These are phyloP conservation scores for Aspergillus tanneri DNA, from an alignment of 2,329 filamentous ascomycete genomes.

Conservation along the genomic window DNA sequence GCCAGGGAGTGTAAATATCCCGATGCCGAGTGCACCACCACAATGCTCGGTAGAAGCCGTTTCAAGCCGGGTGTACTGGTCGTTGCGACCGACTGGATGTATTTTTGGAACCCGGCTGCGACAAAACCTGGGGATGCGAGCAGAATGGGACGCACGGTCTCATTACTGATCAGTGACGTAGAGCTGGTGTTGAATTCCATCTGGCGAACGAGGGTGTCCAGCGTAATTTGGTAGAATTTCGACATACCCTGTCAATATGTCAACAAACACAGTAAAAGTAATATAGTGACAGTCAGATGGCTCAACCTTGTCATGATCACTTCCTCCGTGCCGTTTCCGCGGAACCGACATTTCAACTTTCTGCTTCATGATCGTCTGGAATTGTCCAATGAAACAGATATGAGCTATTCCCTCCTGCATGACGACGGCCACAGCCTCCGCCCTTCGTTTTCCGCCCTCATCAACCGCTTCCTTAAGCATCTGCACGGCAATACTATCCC, in stretches of 20 bases:
- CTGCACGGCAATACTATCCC: conserved; percentile 84
- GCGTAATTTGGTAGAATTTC: conserved; percentile 74
- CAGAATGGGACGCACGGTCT: conserved; percentile 61
- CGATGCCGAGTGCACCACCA: conserved; percentile 78
- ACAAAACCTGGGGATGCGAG: conserved; percentile 88
- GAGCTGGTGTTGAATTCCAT: conserved; percentile 64
- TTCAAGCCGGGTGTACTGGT: conserved; percentile 61
- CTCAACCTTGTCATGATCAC: conserved; percentile 50
- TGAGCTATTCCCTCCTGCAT: conserved; percentile 72
- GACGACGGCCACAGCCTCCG: conserved; percentile 83
- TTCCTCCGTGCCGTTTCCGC: conserved; percentile 47
- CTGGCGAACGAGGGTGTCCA: conserved; percentile 72
- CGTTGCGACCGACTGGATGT: conserved; percentile 62
- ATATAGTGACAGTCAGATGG: neutral
- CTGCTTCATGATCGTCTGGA: conserved; percentile 51
- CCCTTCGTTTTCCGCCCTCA: conserved; percentile 65
- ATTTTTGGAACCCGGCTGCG: conserved; percentile 75
- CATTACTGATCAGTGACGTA: conserved; percentile 38
- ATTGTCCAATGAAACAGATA: conserved; percentile 53
- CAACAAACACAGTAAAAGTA: neutral
- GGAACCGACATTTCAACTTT: conserved; percentile 50
- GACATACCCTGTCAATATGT: conserved; percentile 58
- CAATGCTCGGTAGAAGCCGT: conserved; percentile 62
- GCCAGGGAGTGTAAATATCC: conserved; percentile 84
- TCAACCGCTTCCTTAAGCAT: conserved; percentile 77